Evolutionary conservation across 1,284 basidiomycete species (phyloP), one percentile per base, ranked within the genome.

Genomic region (Baeospora myosura): DNA sequence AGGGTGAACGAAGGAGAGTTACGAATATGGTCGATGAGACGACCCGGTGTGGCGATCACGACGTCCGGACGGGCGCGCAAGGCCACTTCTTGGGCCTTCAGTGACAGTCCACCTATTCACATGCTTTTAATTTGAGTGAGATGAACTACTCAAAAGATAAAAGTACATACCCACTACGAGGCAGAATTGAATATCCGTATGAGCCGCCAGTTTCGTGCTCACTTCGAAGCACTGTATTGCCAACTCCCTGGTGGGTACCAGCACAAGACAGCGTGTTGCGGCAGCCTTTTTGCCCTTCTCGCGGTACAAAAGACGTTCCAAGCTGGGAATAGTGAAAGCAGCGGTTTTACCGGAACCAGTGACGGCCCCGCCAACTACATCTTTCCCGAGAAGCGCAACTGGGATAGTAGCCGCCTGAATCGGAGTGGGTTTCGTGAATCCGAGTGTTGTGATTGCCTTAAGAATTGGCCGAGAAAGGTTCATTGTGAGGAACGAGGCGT

Each of bases 311-410:
- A 98, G 70, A 49, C 94, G 83, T 53, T 98, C 94, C 30, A 98
- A 67, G 61, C 96, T 87, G 30, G 94, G 94, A 47, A 98, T 83
- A 58, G 88, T 85, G 66, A 97, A 98, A 7, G 95, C 94, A 7
- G 91, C 93, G 1, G 94, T 98, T 68, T 98, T 98, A 49, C 94
- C 94, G 3, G 90, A 95, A 49, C 94, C 94, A 7, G 94, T 98
- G 8, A 95, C 89, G 14, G 95, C 94, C 46, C 81, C 87, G 30
- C 93, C 95, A 40, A 98, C 92, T 30, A 98, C 78, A 61, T 98
- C 94, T 56, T 96, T 93, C 41, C 95, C 95, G 12, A 94, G 67
- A 11, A 98, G 75, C 20, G 91, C 93, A 34, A 94, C 81, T 8
- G 94, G 94, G 39, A 98, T 91, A 5, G 93, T 86, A 36, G 88